These are phyloP conservation scores for Starmerella bombicola DNA, from an alignment of 805 yeast genomes.

Conservation along the genomic window DNA sequence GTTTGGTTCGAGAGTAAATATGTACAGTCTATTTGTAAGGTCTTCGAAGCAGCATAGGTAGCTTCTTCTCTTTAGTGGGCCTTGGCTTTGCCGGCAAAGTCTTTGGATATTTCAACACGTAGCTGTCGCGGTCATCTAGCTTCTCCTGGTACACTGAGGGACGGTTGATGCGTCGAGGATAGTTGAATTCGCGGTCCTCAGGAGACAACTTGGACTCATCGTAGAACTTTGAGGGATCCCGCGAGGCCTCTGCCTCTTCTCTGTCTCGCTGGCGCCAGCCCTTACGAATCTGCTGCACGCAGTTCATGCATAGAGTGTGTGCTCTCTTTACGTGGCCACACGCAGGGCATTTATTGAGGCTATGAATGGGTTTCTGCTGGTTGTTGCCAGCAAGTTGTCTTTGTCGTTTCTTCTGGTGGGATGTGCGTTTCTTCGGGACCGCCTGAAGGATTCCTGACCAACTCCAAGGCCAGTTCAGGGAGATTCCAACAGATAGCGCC, in stretches of 20 bases:
- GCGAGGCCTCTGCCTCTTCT: conserved; percentile 13
- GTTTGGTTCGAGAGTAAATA: too few relatives aligned
- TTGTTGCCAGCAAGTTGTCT: conserved; percentile 72
- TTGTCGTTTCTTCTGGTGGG: conserved; percentile 75
- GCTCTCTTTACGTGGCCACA: conserved; percentile 88
- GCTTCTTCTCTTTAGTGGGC: conserved; percentile 10
- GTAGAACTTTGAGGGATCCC: conserved; percentile 23
- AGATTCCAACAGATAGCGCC: conserved; percentile 6
- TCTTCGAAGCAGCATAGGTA: conserved; percentile 13
- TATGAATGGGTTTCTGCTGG: conserved; percentile 60
- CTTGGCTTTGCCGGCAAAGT: conserved; percentile 14
- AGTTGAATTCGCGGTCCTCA: conserved; percentile 22
- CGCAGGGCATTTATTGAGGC: conserved; percentile 83
- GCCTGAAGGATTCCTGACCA: conserved; percentile 41
- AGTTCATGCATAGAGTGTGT: conserved; percentile 84
- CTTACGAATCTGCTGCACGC: conserved; percentile 68
- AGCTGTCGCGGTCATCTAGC: conserved; percentile 42
- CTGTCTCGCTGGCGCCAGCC: conserved; percentile 43
- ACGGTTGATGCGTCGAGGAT: conserved; percentile 23
- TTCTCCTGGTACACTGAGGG: conserved; percentile 33
- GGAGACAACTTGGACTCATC: conserved; percentile 12
- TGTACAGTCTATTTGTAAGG: conserved; percentile 10
- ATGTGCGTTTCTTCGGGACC: conserved; percentile 86
- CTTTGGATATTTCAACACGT: conserved; percentile 33
- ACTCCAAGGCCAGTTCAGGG: conserved; percentile 13